Conservation (phyloP, 495 filamentous ascomycete species). For the Chaetomium tenue region DNA sequence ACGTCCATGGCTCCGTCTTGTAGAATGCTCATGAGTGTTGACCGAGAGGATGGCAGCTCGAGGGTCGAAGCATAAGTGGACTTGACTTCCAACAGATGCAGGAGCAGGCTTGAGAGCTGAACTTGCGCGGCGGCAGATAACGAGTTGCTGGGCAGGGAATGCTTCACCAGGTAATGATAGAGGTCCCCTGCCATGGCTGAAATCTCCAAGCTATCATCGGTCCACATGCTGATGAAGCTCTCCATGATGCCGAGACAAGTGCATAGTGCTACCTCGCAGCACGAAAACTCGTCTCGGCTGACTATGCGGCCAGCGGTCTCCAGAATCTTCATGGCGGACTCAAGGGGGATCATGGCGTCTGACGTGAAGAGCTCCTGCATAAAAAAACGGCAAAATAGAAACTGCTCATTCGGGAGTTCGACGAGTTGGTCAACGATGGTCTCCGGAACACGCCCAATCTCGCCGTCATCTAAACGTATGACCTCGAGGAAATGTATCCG, state of each 20-base stretch:
- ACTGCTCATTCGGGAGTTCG: slow-evolving; percentile 56
- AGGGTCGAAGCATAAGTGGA: slow-evolving; percentile 58
- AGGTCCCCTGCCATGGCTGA: slow-evolving; percentile 64
- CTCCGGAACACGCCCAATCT: slow-evolving; percentile 40
- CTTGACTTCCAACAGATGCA: slow-evolving; percentile 62
- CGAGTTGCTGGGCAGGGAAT: slow-evolving; percentile 58
- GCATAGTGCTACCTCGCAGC: slow-evolving; percentile 72
- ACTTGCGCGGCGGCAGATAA: slow-evolving; percentile 68
- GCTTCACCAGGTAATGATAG: slow-evolving; percentile 75
- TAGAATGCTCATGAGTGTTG: slow-evolving; percentile 71
- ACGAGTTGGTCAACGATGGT: slow-evolving; percentile 59
- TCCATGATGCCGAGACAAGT: slow-evolving; percentile 69
- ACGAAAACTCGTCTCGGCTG: slow-evolving; percentile 59
- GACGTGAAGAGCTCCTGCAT: slow-evolving; percentile 51
- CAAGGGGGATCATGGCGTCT: slow-evolving; percentile 42
- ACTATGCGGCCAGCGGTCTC: slow-evolving; percentile 57
- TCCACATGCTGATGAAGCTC: slow-evolving; percentile 64
- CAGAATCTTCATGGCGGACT: slow-evolving; percentile 47
- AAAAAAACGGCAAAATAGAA: slow-evolving; percentile 56
- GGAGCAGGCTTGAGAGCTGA: slow-evolving; percentile 63
- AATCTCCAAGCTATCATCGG: slow-evolving; percentile 53
- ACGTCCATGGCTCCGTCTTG: slow-evolving; percentile 64
- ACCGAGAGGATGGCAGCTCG: slow-evolving; percentile 64
- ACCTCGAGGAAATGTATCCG: slow-evolving; percentile 43
- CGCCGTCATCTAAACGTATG: slow-evolving; percentile 37